phyloP scores from a whole-genome alignment of 1,284 basidiomycete genomes.

The Takashimella koratensis region DNA sequence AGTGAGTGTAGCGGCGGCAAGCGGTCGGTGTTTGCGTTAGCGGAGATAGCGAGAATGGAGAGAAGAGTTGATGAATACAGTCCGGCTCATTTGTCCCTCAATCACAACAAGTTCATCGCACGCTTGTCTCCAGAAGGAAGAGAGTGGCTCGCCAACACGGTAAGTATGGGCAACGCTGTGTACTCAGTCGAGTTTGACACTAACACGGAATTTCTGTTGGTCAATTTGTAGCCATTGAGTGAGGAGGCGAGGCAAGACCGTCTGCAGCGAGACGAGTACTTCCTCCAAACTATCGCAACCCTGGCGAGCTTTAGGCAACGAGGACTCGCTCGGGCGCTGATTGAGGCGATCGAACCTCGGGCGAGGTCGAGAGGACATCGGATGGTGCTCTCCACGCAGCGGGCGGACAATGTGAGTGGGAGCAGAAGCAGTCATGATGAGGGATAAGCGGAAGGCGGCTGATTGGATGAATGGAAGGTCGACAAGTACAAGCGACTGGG shows the following conservation, averaged over 20 bases:
- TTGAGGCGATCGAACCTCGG: background rate
- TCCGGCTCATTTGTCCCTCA: background rate
- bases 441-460: background rate
- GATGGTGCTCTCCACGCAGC: background rate
- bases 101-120: background rate
- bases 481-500: background rate
- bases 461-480: background rate
- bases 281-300: too few relatives aligned
- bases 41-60: too few relatives aligned
- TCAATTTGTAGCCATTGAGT: too few relatives aligned
- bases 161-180: background rate
- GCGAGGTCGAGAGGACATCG: too few relatives aligned
- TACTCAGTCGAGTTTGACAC: too few relatives aligned
- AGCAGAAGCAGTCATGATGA: background rate
- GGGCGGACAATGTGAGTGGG: background rate
- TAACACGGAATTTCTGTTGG: too few relatives aligned
- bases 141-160: background rate
- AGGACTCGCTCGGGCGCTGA: background rate
- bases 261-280: too few relatives aligned
- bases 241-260: too few relatives aligned
- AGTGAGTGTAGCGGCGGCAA: too few relatives aligned
- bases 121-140: background rate
- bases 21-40: too few relatives aligned
- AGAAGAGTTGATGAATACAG: background rate
- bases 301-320: too few relatives aligned